Evolutionary conservation across 768 basidiomycete genomes (phyloP), one percentile per base, ranked within the genome.

Genomic region (Crepidotus variabilis): DNA sequence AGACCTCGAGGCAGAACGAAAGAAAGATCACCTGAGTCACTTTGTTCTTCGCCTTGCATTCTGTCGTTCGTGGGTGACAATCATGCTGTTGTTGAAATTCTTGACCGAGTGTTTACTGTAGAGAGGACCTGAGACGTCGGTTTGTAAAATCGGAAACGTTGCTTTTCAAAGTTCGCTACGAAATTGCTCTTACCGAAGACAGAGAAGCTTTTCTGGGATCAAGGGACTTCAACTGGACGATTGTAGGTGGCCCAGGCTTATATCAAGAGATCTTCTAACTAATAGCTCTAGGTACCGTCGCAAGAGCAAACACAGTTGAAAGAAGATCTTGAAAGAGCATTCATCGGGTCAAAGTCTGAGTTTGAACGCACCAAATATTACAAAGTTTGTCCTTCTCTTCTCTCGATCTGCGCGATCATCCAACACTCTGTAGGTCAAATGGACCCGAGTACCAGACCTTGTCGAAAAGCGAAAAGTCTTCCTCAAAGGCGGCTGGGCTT

Each of bases 1-100:
- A 9, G 77, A 83, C 50, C 58, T 77, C 53, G 82, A 90, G 33
- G 71, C 66, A 9, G 84, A 98, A 68, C 78, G 97, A 57, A 79
- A 80, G 65, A 86, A 80, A 59, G 97, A 99, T 69, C 88, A 92
- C 64, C 76, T 97, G 11, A 87, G 94, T 9, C 97, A 99, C 72
- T 98, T 94, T 70, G 92, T 98, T 10, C 75, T 98, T 59, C 76
- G 97, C 50, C 78, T 99, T 39, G 95, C 97, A 6, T 98, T 99
- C 72, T 97, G 95, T 73, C 85, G 93, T 55, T 93, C 94, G 95
- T 98, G 72, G 68, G 94, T 85, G 13, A 34, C 34, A 36, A 20
- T 47, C 36, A 39, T 24, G 22, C 28, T 28, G 3, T 8, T 28
- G 28, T 8, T 28, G 28, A 28, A 6, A 32, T 36, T 28, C 22